Percentiles rank a stretch among this genome's conserved stretches.
phyloP scores from a whole-genome alignment of 139 green algal genomes.

The Tetradesmus lagerheimii region DNA sequence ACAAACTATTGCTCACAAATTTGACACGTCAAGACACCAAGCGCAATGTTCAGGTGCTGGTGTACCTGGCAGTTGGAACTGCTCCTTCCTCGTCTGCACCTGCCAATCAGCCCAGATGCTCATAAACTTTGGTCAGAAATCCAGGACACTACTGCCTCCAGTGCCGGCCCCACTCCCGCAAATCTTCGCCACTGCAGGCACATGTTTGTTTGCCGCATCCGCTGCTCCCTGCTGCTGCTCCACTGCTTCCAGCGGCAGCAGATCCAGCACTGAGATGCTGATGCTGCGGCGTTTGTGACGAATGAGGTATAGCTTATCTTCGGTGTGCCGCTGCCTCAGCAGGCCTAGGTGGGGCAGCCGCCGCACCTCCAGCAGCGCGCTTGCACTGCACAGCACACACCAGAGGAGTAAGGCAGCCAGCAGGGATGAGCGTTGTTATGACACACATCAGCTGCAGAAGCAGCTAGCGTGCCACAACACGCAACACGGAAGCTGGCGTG shows the following conservation, averaged over 20 bases:
- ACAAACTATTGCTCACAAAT: not conserved
- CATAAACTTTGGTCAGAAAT: too few relatives aligned
- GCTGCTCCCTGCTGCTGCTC: not conserved
- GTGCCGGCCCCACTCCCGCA: not conserved
- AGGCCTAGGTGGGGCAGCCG: slow-evolving; percentile 68
- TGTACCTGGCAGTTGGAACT: not conserved
- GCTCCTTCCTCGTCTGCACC: not conserved
- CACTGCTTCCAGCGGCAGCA: slow-evolving; percentile 26
- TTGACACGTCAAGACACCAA: too few relatives aligned
- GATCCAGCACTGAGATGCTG: slow-evolving; percentile 22
- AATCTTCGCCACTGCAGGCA: slow-evolving; percentile 18
- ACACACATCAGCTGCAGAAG: too few relatives aligned
- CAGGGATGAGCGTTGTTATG: not conserved
- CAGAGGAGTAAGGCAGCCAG: not conserved
- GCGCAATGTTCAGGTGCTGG: too few relatives aligned
- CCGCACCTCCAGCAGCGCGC: slow-evolving; percentile 72
- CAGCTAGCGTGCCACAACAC: too few relatives aligned
- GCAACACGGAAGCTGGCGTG: too few relatives aligned
- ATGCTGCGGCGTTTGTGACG: slow-evolving; percentile 65
- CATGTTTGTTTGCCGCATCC: not conserved
- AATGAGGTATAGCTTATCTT: slow-evolving; percentile 70
- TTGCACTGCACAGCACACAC: slow-evolving; percentile 56
- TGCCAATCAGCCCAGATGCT: not conserved
- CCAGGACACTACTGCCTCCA: not conserved
- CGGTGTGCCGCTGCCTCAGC: slow-evolving; percentile 51